These are phyloP conservation scores for Paramecium tetraurelia DNA, from an alignment of 73 alveolate genomes.

Conservation along the genomic window DNA sequence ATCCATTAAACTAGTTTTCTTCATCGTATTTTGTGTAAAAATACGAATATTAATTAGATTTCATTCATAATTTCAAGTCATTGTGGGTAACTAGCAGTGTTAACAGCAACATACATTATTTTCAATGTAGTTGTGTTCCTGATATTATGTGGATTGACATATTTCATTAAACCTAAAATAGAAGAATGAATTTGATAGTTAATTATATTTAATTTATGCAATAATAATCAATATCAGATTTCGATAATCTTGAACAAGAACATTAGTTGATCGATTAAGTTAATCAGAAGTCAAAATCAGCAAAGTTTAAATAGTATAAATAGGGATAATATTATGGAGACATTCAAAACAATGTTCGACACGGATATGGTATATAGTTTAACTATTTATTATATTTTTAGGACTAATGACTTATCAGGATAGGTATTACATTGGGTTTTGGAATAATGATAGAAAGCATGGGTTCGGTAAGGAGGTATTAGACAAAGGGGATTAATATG, in stretches of 20 bases:
- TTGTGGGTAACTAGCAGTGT: background rate
- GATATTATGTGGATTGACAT: background rate
- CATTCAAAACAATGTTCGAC: background rate
- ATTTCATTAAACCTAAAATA: background rate
- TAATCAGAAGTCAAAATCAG: background rate
- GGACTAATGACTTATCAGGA: conserved; percentile 40
- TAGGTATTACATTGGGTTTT: conserved; percentile 43
- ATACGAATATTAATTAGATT: background rate
- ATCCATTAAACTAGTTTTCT: background rate
- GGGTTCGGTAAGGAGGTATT: conserved; percentile 54
- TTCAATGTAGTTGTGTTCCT: background rate
- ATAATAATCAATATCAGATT: background rate
- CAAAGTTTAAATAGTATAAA: conserved; percentile 1
- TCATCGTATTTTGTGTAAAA: background rate
- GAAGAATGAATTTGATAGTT: background rate
- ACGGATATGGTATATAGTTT: conserved; percentile 1
- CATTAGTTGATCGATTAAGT: background rate
- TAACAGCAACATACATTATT: background rate
- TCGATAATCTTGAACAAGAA: background rate
- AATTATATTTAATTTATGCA: background rate
- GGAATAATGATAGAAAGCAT: conserved; percentile 55
- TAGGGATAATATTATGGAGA: conserved; percentile 8
- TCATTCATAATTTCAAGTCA: background rate
- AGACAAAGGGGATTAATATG: conserved; percentile 48
- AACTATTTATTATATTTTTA: background rate